These are phyloP conservation scores for Trichoderma polysporum DNA, from an alignment of 2,329 filamentous ascomycete species.

Conservation along the genomic window DNA sequence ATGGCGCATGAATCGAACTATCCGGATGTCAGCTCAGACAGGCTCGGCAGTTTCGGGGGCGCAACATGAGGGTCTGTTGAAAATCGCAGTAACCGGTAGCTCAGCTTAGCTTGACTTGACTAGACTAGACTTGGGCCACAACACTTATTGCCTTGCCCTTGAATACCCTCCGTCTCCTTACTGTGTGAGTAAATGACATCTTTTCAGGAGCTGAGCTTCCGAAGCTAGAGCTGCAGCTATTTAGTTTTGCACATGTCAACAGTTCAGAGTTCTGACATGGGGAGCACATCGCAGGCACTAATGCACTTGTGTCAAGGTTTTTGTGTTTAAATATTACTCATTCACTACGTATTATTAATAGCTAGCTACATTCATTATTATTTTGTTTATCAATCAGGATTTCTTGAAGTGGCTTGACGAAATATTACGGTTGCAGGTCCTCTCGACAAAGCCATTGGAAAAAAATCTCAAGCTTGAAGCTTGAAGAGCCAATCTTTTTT, in stretches of 20 bases:
- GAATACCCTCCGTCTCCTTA: neutral
- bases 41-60: conserved; percentile 7
- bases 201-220: conserved; percentile 2
- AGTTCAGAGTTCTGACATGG: neutral
- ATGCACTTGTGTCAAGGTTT: neutral
- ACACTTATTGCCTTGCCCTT: neutral
- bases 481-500: neutral
- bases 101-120: neutral
- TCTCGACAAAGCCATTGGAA: neutral
- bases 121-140: neutral
- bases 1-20: conserved; percentile 9
- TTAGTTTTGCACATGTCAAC: neutral
- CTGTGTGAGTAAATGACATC: neutral
- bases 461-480: neutral
- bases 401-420: neutral
- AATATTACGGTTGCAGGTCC: neutral
- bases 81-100: neutral
- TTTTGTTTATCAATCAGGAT: neutral
- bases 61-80: neutral
- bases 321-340: neutral
- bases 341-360: conserved; percentile 6
- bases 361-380: neutral
- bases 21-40: conserved; percentile 4
- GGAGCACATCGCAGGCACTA: neutral
- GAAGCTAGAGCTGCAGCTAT: neutral